phyloP scores from a whole-genome alignment of 371 early-diverging fungal genomes.

The Apophysomyces elegans region DNA sequence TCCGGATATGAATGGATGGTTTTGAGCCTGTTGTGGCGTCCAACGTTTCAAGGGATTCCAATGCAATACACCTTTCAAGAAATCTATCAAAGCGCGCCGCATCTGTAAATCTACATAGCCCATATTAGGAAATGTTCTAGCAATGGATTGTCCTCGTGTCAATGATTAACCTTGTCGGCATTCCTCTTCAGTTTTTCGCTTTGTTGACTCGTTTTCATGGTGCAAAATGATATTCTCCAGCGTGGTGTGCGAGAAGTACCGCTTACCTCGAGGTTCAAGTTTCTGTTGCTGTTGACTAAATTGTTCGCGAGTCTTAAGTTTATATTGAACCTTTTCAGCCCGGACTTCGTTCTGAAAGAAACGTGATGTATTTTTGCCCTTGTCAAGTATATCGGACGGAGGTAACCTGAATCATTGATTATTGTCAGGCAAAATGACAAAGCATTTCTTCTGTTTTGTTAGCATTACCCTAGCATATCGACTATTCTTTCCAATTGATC shows the following conservation, averaged over 20 bases:
- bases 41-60: slow-evolving; percentile 88
- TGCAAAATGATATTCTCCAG: slow-evolving; percentile 75
- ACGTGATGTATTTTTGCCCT: slow-evolving; percentile 72
- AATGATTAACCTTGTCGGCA: slow-evolving; percentile 11
- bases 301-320: slow-evolving; percentile 75
- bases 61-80: slow-evolving; percentile 80
- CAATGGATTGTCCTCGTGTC: neutral
- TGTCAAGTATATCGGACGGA: slow-evolving; percentile 83
- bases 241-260: slow-evolving; percentile 75
- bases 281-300: slow-evolving; percentile 72
- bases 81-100: slow-evolving; percentile 77
- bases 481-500: slow-evolving; percentile 88
- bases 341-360: slow-evolving; percentile 65
- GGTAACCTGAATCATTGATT: slow-evolving; percentile 49
- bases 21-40: slow-evolving; percentile 87
- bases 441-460: neutral
- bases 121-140: neutral
- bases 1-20: slow-evolving; percentile 93
- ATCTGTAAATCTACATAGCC: slow-evolving; percentile 51
- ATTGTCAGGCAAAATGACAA: neutral
- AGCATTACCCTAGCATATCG: slow-evolving; percentile 76
- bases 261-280: slow-evolving; percentile 75
- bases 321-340: slow-evolving; percentile 50
- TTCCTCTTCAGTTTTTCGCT: neutral
- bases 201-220: slow-evolving; percentile 35